A percentile compares a stretch with the other conserved stretches of the same genome.
phyloP scores from a whole-genome alignment of 352 stramenopile genomes.

The Globisporangium echinulatum region DNA sequence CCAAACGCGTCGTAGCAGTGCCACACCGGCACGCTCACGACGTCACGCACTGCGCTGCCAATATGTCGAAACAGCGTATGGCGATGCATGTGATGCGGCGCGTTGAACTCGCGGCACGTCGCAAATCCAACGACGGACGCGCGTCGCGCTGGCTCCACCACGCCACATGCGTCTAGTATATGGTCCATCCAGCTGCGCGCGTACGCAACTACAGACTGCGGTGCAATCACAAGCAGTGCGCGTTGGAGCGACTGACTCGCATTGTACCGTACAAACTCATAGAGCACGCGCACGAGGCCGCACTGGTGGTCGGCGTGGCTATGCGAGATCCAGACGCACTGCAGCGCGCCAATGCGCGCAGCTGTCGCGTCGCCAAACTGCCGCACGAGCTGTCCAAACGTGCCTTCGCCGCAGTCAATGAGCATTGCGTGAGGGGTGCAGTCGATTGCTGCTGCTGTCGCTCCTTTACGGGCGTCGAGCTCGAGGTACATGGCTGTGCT shows the following conservation, averaged over 20 bases:
- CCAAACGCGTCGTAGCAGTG: conserved; percentile 82
- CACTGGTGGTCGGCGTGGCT: conserved; percentile 97
- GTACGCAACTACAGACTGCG: conserved; percentile 51
- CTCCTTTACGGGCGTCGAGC: conserved; percentile 11
- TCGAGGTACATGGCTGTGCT: conserved; percentile 92
- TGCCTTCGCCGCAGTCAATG: conserved; percentile 94
- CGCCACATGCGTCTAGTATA: conserved; percentile 7
- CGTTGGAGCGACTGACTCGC: conserved; percentile 1
- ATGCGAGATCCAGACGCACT: conserved; percentile 95
- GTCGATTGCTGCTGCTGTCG: not conserved
- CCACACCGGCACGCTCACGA: conserved; percentile 64
- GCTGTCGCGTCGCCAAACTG: conserved; percentile 36
- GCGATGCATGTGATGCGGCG: conserved; percentile 18
- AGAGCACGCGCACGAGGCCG: conserved; percentile 89
- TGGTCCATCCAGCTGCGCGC: conserved; percentile 39
- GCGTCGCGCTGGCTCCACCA: not conserved
- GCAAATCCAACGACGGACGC: conserved; percentile 21
- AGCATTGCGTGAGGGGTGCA: conserved; percentile 54
- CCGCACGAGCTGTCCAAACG: conserved; percentile 87
- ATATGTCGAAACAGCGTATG: conserved; percentile 26
- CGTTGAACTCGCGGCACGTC: conserved; percentile 55
- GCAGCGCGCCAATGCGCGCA: conserved; percentile 48
- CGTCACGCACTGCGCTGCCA: conserved; percentile 17
- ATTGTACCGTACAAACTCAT: conserved; percentile 38
- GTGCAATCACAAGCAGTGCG: conserved; percentile 38